phyloP scores from a whole-genome alignment of 371 early-diverging fungal species.

The Lichtheimia corymbifera region DNA sequence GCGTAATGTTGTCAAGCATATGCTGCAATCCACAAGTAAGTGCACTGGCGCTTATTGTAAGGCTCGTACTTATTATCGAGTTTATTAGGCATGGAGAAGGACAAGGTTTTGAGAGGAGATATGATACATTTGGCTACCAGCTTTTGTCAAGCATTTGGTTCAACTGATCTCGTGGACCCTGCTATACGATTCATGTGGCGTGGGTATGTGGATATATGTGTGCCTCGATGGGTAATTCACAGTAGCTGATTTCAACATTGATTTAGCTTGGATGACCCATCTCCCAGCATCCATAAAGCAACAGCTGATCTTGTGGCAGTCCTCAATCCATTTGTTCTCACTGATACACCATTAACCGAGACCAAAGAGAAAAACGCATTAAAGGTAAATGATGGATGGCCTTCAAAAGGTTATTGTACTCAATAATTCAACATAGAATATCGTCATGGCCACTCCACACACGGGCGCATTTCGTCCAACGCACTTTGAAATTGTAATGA shows the following conservation, averaged over 20 bases:
- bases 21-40: too few species aligned
- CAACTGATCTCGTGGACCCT: slow-evolving; percentile 19
- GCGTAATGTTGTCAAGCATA: too few species aligned
- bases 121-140: slow-evolving; percentile 19
- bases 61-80: background rate
- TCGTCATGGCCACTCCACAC: slow-evolving; percentile 46
- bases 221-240: background rate
- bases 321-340: slow-evolving; percentile 31
- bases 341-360: slow-evolving; percentile 17
- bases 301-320: slow-evolving; percentile 23
- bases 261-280: slow-evolving; percentile 28
- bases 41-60: too few species aligned
- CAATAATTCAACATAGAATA: slow-evolving; percentile 8
- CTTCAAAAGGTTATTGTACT: background rate
- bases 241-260: background rate
- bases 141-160: slow-evolving; percentile 32
- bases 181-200: slow-evolving; percentile 19
- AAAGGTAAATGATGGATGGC: background rate
- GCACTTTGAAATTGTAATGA: slow-evolving; percentile 48
- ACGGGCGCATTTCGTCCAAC: slow-evolving; percentile 49
- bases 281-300: slow-evolving; percentile 17
- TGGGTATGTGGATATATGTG: slow-evolving; percentile 17
- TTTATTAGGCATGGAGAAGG: slow-evolving; percentile 27
- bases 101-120: slow-evolving; percentile 18
- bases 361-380: background rate